Conservation (phyloP, 306 rosid genomes). For the Lathyrus aphaca region DNA sequence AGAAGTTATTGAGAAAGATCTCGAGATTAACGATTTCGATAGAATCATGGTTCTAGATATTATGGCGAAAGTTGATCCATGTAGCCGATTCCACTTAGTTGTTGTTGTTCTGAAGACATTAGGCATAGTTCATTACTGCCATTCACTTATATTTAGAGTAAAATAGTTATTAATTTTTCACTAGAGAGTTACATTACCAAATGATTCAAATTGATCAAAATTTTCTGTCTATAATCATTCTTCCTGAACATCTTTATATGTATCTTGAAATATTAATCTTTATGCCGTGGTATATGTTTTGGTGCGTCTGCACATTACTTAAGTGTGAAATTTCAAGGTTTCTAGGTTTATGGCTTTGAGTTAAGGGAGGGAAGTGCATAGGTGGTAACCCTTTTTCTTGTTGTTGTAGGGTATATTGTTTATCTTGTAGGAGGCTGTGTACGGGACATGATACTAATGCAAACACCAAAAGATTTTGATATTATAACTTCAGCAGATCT, state of each 20-base stretch:
- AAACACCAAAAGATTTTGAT: conserved; percentile 58
- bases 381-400: conserved; percentile 35
- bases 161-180: too few species aligned
- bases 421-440: conserved; percentile 63
- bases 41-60: too few species aligned
- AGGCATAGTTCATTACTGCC: background rate
- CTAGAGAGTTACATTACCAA: background rate
- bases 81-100: too few species aligned
- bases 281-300: conserved; percentile 16
- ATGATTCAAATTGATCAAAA: conserved; percentile 17
- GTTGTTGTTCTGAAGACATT: background rate
- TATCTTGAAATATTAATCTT: conserved; percentile 11
- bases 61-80: too few species aligned
- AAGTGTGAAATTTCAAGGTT: conserved; percentile 18
- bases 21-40: too few species aligned
- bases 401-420: conserved; percentile 48
- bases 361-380: conserved; percentile 32
- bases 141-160: too few species aligned
- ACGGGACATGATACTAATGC: conserved; percentile 52
- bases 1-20: too few species aligned
- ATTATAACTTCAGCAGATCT: conserved; percentile 78
- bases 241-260: conserved; percentile 6
- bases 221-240: background rate
- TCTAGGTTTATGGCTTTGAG: conserved; percentile 27
- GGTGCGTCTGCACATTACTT: conserved; percentile 1